Evolutionary conservation across 345 rosid genomes (phyloP).

Genomic region (Euphorbia peplus): DNA sequence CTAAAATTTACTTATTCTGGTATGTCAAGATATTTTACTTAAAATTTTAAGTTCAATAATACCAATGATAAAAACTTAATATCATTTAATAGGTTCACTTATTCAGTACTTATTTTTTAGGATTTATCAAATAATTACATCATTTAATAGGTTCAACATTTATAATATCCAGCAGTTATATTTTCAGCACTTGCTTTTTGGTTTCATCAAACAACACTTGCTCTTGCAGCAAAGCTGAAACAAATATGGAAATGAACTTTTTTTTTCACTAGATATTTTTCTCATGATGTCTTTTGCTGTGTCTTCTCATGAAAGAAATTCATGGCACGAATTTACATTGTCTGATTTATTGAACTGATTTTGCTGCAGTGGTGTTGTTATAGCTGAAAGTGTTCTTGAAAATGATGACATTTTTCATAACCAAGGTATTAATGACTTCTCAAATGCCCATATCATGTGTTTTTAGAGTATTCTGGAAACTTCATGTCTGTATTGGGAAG

Average conservation of each 20-base stretch:
- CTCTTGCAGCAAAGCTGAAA: background rate
- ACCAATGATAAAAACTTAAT: too few relatives aligned
- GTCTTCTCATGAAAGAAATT: background rate
- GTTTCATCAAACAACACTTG: too few relatives aligned
- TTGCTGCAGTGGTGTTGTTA: slow-evolving; percentile 86
- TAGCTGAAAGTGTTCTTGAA: slow-evolving; percentile 81
- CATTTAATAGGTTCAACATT: too few relatives aligned
- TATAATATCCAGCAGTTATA: too few relatives aligned
- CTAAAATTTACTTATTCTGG: too few relatives aligned
- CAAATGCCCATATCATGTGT: background rate
- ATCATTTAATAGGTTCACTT: too few relatives aligned
- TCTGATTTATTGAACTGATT: background rate
- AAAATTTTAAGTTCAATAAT: too few relatives aligned
- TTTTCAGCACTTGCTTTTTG: too few relatives aligned
- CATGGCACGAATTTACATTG: background rate
- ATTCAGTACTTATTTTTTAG: too few relatives aligned
- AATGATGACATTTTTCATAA: slow-evolving; percentile 40
- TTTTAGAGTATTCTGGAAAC: background rate
- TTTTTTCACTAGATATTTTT: background rate
- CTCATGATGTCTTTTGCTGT: background rate
- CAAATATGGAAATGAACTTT: background rate
- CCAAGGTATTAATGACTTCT: slow-evolving; percentile 26
- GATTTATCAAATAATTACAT: too few relatives aligned
- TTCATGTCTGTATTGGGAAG: background rate
- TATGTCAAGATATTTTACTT: too few relatives aligned